Evolutionary conservation across 352 stramenopile genomes (phyloP).

Genomic region (Globisporangium canariense): DNA sequence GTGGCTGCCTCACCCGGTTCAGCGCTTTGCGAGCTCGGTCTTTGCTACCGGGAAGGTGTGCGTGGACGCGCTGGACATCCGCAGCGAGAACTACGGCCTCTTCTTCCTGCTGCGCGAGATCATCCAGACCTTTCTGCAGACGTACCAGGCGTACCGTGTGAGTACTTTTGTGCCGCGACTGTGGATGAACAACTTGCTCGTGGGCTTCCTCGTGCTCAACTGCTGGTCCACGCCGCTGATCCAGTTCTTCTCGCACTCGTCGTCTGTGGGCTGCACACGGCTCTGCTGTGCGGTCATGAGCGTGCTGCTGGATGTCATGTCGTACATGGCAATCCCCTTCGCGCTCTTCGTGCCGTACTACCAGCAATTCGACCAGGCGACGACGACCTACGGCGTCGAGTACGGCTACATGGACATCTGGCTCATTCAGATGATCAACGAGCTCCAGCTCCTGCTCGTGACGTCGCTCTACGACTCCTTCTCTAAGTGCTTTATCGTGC

Average conservation of each 20-base stretch:
- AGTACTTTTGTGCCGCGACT: slow-evolving; percentile 24
- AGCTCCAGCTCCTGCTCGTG: slow-evolving; percentile 32
- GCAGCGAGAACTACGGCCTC: slow-evolving; percentile 25
- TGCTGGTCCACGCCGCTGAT: slow-evolving; percentile 26
- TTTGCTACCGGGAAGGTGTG: neutral
- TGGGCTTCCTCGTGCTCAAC: slow-evolving; percentile 27
- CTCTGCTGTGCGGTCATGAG: slow-evolving; percentile 17
- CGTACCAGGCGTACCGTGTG: slow-evolving; percentile 28
- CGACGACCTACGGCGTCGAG: slow-evolving; percentile 19
- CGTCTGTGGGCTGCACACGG: neutral
- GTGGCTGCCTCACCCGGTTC: neutral
- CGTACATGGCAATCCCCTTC: slow-evolving; percentile 24
- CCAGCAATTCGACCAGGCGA: slow-evolving; percentile 15
- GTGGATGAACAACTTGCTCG: slow-evolving; percentile 38
- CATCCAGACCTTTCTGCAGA: slow-evolving; percentile 26
- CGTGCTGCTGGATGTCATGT: slow-evolving; percentile 28
- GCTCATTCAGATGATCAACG: slow-evolving; percentile 30
- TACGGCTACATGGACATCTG: slow-evolving; percentile 31
- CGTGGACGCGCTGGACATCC: slow-evolving; percentile 17
- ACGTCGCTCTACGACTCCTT: slow-evolving; percentile 26
- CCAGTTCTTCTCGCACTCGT: neutral
- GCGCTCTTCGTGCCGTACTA: slow-evolving; percentile 25
- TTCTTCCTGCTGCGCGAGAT: slow-evolving; percentile 31
- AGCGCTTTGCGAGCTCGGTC: neutral
- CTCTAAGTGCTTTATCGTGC: slow-evolving; percentile 25